phyloP scores from a whole-genome alignment of 352 stramenopile species.

The Globisporangium iwayamae region DNA sequence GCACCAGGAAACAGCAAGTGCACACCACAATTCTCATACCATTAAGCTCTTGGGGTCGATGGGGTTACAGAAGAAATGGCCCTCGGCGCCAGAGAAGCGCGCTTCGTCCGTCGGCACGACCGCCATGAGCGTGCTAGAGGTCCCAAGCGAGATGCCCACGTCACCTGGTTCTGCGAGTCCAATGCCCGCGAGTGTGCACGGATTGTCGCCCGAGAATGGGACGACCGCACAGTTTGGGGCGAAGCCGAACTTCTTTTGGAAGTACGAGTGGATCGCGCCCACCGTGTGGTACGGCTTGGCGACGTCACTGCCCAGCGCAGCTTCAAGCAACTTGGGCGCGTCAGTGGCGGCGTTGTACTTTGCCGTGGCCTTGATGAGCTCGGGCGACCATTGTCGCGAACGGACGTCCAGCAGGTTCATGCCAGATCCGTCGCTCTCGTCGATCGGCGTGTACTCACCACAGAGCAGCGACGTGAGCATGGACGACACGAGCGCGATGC shows the following conservation, averaged over 20 bases:
- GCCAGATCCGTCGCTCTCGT: constrained; percentile 74
- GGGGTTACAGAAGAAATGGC: constrained; percentile 82
- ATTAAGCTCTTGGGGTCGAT: constrained; percentile 66
- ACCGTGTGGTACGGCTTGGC: constrained; percentile 38
- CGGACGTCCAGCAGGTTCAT: constrained; percentile 85
- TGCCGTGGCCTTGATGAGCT: constrained; percentile 37
- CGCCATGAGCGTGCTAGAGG: constrained; percentile 61
- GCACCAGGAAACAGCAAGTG: not conserved
- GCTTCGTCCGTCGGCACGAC: constrained; percentile 41
- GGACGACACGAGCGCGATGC: constrained; percentile 60
- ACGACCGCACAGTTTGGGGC: constrained; percentile 51
- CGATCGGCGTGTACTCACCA: constrained; percentile 64
- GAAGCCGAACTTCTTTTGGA: constrained; percentile 64
- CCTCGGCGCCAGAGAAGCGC: constrained; percentile 52
- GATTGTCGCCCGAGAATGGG: constrained; percentile 82
- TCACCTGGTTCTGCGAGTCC: constrained; percentile 51
- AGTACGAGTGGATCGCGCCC: constrained; percentile 57
- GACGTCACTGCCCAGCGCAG: constrained; percentile 37
- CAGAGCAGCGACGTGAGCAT: constrained; percentile 73
- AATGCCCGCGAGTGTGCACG: constrained; percentile 66
- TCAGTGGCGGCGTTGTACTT: constrained; percentile 18
- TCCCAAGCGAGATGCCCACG: constrained; percentile 60
- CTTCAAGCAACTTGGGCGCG: constrained; percentile 15
- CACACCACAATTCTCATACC: constrained; percentile 18
- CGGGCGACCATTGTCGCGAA: constrained; percentile 47